phyloP scores from a whole-genome alignment of 2,329 filamentous ascomycete species.

The Xylaria sp. region DNA sequence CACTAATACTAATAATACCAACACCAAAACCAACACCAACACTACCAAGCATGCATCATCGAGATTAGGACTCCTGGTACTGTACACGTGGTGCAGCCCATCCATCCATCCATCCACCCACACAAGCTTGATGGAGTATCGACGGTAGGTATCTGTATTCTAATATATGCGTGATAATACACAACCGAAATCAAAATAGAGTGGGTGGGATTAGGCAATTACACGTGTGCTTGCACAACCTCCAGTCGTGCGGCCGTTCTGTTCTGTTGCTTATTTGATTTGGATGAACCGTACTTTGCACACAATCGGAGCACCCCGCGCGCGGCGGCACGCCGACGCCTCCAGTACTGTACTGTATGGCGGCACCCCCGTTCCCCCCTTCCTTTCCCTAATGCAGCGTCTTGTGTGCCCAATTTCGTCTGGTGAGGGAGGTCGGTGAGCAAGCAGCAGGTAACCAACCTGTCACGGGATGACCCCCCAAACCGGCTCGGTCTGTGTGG shows the following conservation, averaged over 20 bases:
- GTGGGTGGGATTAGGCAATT: background rate
- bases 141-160: background rate
- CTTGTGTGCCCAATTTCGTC: slow-evolving; percentile 8
- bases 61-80: too few relatives aligned
- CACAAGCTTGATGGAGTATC: background rate
- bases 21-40: background rate
- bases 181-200: background rate
- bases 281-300: slow-evolving; percentile 1
- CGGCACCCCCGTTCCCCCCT: background rate
- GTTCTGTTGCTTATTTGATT: background rate
- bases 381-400: background rate
- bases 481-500: slow-evolving; percentile 7
- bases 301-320: slow-evolving; percentile 9
- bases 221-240: background rate
- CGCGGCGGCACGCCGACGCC: slow-evolving; percentile 1
- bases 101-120: background rate
- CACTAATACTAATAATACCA: background rate
- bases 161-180: too few relatives aligned
- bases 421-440: slow-evolving; percentile 26
- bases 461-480: slow-evolving; percentile 13
- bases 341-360: too few relatives aligned
- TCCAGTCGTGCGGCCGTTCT: background rate
- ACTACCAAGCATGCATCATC: too few relatives aligned
- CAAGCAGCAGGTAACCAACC: background rate
- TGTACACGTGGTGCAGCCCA: background rate